These are phyloP conservation scores for Linanthus parryae DNA, from an alignment of 148 eudicot genomes.

Conservation along the genomic window DNA sequence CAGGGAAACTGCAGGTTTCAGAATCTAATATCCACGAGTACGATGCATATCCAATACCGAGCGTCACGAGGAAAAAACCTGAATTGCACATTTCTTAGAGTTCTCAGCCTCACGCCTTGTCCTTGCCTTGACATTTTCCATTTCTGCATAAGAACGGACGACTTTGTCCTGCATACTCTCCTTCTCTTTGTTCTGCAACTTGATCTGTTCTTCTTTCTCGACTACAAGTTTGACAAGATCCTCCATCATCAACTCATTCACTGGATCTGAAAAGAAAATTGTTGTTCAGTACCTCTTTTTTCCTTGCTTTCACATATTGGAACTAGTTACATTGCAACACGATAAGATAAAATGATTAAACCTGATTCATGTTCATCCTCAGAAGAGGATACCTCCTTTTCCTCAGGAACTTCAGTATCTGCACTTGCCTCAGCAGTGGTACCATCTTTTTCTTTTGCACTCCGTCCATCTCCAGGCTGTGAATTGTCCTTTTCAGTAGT, in stretches of 20 bases:
- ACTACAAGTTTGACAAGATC: slow-evolving; percentile 65
- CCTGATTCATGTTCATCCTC: slow-evolving; percentile 32
- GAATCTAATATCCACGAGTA: no score
- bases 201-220: slow-evolving; percentile 60
- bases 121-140: slow-evolving; percentile 80
- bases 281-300: slow-evolving; percentile 34
- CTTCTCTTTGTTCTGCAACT: slow-evolving; percentile 50
- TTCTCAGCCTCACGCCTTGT: slow-evolving; percentile 80
- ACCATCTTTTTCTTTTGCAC: slow-evolving; percentile 21
- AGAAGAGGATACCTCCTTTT: slow-evolving; percentile 22
- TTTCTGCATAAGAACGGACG: slow-evolving; percentile 73
- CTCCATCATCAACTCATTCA: slow-evolving; percentile 51
- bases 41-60: no score
- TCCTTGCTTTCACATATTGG: slow-evolving; percentile 24
- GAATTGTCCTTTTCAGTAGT: slow-evolving; percentile 33
- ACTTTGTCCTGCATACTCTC: slow-evolving; percentile 61
- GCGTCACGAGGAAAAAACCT: slow-evolving; percentile 37
- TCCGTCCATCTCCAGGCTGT: slow-evolving; percentile 18
- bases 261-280: slow-evolving; percentile 55
- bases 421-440: slow-evolving; percentile 11
- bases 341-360: slow-evolving; percentile 22
- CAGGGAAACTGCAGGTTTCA: slow-evolving; percentile 8
- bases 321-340: slow-evolving; percentile 13
- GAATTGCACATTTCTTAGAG: slow-evolving; percentile 87
- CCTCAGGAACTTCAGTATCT: slow-evolving; percentile 10